Evolutionary conservation across 768 basidiomycete species (phyloP).

Genomic region (Chiua virens): DNA sequence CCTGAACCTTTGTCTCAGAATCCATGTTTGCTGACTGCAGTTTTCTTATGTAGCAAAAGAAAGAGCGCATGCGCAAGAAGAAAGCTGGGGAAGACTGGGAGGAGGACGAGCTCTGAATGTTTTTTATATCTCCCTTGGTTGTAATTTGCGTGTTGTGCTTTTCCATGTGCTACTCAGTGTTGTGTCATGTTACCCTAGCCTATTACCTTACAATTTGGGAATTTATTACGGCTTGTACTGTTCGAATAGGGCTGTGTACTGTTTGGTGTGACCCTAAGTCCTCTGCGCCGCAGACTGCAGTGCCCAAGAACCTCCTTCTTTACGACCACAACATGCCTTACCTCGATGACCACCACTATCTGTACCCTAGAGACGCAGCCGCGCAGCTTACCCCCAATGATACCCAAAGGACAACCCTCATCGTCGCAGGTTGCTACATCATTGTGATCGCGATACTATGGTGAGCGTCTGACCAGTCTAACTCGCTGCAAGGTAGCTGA

Average conservation of each 20-base stretch:
- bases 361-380: slow-evolving; percentile 27
- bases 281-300: slow-evolving; percentile 6
- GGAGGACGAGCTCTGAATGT: slow-evolving; percentile 52
- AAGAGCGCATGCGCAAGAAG: slow-evolving; percentile 92
- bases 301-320: not conserved
- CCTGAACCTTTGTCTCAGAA: not conserved
- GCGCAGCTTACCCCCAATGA: slow-evolving; percentile 57
- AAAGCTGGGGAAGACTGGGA: slow-evolving; percentile 81
- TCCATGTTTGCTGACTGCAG: slow-evolving; percentile 10
- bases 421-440: slow-evolving; percentile 77
- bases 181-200: slow-evolving; percentile 22
- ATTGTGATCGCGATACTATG: slow-evolving; percentile 78
- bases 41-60: slow-evolving; percentile 59
- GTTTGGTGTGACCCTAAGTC: too few species aligned
- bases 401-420: slow-evolving; percentile 75
- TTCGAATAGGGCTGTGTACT: too few species aligned
- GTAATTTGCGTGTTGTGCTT: slow-evolving; percentile 18
- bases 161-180: slow-evolving; percentile 11
- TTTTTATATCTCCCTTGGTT: slow-evolving; percentile 11
- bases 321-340: slow-evolving; percentile 32
- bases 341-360: slow-evolving; percentile 17
- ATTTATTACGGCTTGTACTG: not conserved
- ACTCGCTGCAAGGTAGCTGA: not conserved
- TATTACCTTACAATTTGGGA: slow-evolving; percentile 18
- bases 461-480: slow-evolving; percentile 38